Conservation (phyloP, 2,329 filamentous ascomycete genomes). For the Cladophialophora chaetospira region DNA sequence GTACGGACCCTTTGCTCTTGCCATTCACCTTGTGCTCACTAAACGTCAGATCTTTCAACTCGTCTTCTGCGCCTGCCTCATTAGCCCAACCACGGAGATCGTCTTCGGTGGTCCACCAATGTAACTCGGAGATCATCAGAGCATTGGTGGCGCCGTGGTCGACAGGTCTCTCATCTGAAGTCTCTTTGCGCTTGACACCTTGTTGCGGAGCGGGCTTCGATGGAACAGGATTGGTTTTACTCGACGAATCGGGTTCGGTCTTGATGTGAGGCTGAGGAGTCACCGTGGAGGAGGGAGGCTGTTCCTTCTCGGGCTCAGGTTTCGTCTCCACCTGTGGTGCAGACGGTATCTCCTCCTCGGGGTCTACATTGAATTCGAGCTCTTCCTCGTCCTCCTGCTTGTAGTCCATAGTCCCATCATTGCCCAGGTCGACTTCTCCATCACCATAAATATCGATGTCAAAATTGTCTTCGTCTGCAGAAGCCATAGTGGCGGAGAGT, state of each 20-base stretch:
- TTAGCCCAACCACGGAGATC: conserved; percentile 86
- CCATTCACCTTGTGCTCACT: conserved; percentile 99
- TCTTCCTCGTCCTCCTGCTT: conserved; percentile 38
- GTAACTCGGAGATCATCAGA: conserved; percentile 82
- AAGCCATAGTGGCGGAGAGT: conserved; percentile 42
- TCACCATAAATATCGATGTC: conserved; percentile 72
- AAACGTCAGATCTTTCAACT: conserved; percentile 90
- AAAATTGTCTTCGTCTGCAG: conserved; percentile 66
- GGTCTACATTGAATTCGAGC: conserved; percentile 14
- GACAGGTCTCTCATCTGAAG: conserved; percentile 55
- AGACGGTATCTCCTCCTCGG: conserved; percentile 9
- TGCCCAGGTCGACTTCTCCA: conserved; percentile 44
- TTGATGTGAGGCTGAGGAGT: neutral
- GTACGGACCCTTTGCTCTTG: conserved; percentile 89
- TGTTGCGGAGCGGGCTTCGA: conserved; percentile 50
- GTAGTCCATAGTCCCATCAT: conserved; percentile 46
- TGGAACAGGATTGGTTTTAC: conserved; percentile 2
- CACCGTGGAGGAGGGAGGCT: neutral
- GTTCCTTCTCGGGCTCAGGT: conserved; percentile 7
- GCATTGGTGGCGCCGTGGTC: conserved; percentile 68
- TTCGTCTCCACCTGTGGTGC: conserved; percentile 5
- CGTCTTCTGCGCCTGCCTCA: conserved; percentile 76
- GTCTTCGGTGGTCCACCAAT: conserved; percentile 97
- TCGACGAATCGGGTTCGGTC: conserved; percentile 5
- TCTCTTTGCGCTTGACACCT: conserved; percentile 64